These are phyloP conservation scores for Casaregolazyma lundiana DNA, from an alignment of 1,139 yeast genomes.

Conservation along the genomic window DNA sequence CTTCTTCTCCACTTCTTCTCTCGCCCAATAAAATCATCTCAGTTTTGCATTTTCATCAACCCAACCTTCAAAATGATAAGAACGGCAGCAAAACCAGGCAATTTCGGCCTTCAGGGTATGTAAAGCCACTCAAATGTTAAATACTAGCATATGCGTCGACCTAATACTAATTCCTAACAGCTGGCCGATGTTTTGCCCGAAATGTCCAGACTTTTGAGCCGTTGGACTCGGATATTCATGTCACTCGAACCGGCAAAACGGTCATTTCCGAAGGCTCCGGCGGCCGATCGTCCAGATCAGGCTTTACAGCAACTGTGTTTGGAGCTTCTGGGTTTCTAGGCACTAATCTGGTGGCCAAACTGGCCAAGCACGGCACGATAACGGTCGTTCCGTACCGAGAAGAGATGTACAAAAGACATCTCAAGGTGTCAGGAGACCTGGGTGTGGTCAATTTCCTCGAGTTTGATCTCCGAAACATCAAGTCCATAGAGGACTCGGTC, in stretches of 20 bases:
- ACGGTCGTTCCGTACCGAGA: constrained; percentile 78
- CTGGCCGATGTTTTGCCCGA: constrained; percentile 17
- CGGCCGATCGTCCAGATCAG: constrained; percentile 82
- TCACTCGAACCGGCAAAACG: constrained; percentile 73
- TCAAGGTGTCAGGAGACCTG: constrained; percentile 79
- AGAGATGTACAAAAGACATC: constrained; percentile 71
- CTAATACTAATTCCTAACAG: not conserved
- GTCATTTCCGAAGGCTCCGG: constrained; percentile 67
- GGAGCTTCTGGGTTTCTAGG: constrained; percentile 84
- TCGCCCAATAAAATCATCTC: not conserved
- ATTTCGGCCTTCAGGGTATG: constrained; percentile 6
- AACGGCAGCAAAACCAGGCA: constrained; percentile 5
- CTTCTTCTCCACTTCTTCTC: constrained; percentile 8
- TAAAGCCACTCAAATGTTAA: not conserved
- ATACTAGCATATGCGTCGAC: not conserved
- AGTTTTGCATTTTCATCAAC: constrained; percentile 9
- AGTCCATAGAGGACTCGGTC: constrained; percentile 73
- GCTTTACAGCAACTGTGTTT: constrained; percentile 84
- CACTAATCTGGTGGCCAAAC: constrained; percentile 61
- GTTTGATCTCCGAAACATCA: constrained; percentile 72
- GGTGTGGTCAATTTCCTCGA: constrained; percentile 85
- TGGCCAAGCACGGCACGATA: constrained; percentile 78
- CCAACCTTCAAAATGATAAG: constrained; percentile 3
- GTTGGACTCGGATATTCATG: constrained; percentile 59
- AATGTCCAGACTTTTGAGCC: constrained; percentile 35